Evolutionary conservation across 257 asterid species (phyloP), one percentile per base, ranked within the genome.

Genomic region (Linaria vulgaris): DNA sequence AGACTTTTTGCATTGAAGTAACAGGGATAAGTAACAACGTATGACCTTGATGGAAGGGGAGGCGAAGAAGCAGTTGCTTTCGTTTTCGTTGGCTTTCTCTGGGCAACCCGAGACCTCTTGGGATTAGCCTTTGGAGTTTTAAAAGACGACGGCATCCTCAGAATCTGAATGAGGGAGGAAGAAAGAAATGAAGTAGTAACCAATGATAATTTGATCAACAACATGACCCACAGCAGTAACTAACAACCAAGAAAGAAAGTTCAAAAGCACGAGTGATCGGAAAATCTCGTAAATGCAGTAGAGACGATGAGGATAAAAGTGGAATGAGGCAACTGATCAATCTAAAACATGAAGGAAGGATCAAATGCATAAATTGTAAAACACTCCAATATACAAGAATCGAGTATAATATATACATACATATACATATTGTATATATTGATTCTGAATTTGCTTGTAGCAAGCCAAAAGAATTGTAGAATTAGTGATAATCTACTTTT

Each of bases 1-100:
- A 66, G 1, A 56, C 19, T 52, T n/a, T 64, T 30, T 61, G 16
- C n/a, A n/a, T 23, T 9, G n/a, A 15, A 63, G 56, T 43, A 27
- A 49, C 38, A 22, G 31, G 69, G 63, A 61, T 45, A 63, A 45
- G 57, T 25, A 54, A 54, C 52, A 66, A 69, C 72, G n/a, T n/a
- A n/a, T n/a, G n/a, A 92, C 99, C 99, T 85, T 74, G 95, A 74
- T 61, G 94, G 87, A 71, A n/a, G n/a, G n/a, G 95, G 96, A 1
- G 94, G 94, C 1, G 96, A 85, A 30, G 97, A 89, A 70, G 88
- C 92, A 38, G 87, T 85, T 48, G 84, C 66, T 68, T 89, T 95
- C n/a, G n/a, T n/a, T n/a, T n/a, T n/a, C 72, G 79, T 73, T 59
- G 90, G 94, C 81, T 87, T 92, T 83, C 90, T 92, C 78, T 85